A percentile compares a stretch with the other conserved stretches of the same genome.
Evolutionary conservation across 2,329 filamentous ascomycete species (phyloP).

Genomic region (Metarhizium album): DNA sequence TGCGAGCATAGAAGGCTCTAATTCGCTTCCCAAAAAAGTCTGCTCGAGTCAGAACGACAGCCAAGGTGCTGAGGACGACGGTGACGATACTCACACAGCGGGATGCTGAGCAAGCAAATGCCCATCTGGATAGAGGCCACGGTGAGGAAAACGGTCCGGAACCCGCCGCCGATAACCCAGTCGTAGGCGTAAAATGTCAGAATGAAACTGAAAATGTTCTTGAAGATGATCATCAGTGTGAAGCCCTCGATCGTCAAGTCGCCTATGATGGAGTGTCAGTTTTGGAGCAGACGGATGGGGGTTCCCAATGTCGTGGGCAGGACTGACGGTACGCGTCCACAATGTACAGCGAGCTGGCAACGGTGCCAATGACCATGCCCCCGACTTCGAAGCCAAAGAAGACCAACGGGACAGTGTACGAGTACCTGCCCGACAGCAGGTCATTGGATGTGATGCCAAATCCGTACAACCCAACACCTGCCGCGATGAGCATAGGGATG

Average conservation of each 20-base stretch:
- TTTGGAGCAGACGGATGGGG: neutral
- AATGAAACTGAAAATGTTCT: conserved; percentile 84
- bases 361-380: conserved; percentile 86
- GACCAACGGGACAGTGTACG: conserved; percentile 64
- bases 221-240: conserved; percentile 84
- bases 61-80: too few species aligned
- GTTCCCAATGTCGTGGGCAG: neutral
- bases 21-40: conserved; percentile 72
- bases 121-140: conserved; percentile 68
- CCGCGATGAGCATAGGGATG: conserved; percentile 68
- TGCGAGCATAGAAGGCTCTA: conserved; percentile 62
- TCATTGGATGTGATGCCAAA: conserved; percentile 66
- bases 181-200: conserved; percentile 76
- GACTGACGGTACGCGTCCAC: conserved; percentile 74
- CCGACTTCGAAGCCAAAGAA: conserved; percentile 79
- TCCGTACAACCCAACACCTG: conserved; percentile 69
- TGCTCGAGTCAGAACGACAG: conserved; percentile 21
- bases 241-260: conserved; percentile 80
- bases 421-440: conserved; percentile 43
- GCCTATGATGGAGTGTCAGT: conserved; percentile 29
- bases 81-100: conserved; percentile 55
- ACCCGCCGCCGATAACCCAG: conserved; percentile 63
- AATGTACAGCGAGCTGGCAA: conserved; percentile 77
- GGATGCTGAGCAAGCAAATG: conserved; percentile 64
- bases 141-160: conserved; percentile 52